Evolutionary conservation across 192 early-diverging fungal species (phyloP).

Genomic region (Umbelopsis isabellina): DNA sequence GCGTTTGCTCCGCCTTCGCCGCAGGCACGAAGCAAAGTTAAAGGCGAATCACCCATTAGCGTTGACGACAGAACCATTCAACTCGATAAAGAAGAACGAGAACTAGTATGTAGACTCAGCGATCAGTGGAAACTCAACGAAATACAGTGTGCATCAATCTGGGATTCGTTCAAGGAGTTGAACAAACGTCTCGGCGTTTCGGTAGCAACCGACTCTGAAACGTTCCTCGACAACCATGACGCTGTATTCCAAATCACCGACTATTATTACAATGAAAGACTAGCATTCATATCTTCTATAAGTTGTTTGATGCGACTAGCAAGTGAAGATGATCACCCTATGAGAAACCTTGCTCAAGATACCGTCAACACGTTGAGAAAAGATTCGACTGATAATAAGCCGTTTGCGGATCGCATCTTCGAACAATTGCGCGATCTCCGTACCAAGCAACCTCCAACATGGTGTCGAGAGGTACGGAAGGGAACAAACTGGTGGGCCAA

Average conservation of each 20-base stretch:
- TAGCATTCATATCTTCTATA: conserved; percentile 30
- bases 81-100: conserved; percentile 39
- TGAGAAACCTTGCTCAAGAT: conserved; percentile 8
- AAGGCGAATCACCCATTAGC: conserved; percentile 27
- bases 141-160: conserved; percentile 35
- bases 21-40: conserved; percentile 37
- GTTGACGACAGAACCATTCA: conserved; percentile 38
- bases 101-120: conserved; percentile 43
- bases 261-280: conserved; percentile 31
- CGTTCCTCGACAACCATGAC: conserved; percentile 14
- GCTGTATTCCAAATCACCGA: conserved; percentile 11
- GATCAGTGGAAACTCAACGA: conserved; percentile 46
- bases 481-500: conserved; percentile 39
- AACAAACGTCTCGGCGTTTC: conserved; percentile 9
- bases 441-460: conserved; percentile 13
- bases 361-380: conserved; percentile 4
- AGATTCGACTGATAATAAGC: neutral
- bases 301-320: conserved; percentile 24
- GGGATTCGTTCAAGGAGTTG: conserved; percentile 27
- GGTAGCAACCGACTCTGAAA: neutral
- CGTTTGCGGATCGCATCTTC: conserved; percentile 25
- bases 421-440: conserved; percentile 23
- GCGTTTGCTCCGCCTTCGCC: conserved; percentile 40
- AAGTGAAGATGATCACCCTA: conserved; percentile 17
- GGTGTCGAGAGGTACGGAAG: conserved; percentile 11